Evolutionary conservation across 495 filamentous ascomycete genomes (phyloP), one percentile per base, ranked within the genome.

Genomic region (Podospora tetraspora): DNA sequence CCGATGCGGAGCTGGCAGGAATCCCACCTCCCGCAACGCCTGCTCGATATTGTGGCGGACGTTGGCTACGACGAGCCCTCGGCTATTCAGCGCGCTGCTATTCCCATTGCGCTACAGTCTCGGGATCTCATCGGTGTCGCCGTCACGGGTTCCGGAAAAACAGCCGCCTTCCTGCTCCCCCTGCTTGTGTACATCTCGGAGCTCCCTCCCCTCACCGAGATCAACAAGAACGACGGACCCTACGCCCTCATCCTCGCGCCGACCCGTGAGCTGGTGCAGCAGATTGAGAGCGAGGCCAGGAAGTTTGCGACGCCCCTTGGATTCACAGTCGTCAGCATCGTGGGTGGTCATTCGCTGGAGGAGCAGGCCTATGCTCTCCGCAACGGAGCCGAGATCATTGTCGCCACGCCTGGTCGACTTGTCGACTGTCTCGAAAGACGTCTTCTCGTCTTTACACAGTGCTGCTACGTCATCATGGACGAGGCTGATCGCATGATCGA

Each of bases 401-500:
- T 99, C 71, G 95, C 95, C 52, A 99, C 95, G 0, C 96, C 96
- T 0, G 95, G 95, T 81, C 93, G 95, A 87, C 85, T 99, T 0
- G 92, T 98, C 29, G 95, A 99, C 80, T 97, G 92, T 77, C 93
- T 99, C 67, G 95, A 99, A 79, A 86, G 96, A 29, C 89, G 96
- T 12, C 87, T 98, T 12, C 82, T 98, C 0, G 95, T 99, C 8
- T 87, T 99, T 30, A 88, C 88, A 16, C 96, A 98, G 78, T 98
- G 96, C 76, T 97, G 94, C 82, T 99, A 99, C 80, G 88, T 98
- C 62, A 97, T 99, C 77, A 87, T 86, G 84, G 95, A 99, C 79
- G 95, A 99, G 87, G 95, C 95, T 61, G 95, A 99, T 81, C 89
- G 95, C 43, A 99, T 99, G 95, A 97, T 99, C 69, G 95, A 99